These are phyloP conservation scores for Neurospora sp. DNA, from an alignment of 495 filamentous ascomycete genomes.

Conservation along the genomic window DNA sequence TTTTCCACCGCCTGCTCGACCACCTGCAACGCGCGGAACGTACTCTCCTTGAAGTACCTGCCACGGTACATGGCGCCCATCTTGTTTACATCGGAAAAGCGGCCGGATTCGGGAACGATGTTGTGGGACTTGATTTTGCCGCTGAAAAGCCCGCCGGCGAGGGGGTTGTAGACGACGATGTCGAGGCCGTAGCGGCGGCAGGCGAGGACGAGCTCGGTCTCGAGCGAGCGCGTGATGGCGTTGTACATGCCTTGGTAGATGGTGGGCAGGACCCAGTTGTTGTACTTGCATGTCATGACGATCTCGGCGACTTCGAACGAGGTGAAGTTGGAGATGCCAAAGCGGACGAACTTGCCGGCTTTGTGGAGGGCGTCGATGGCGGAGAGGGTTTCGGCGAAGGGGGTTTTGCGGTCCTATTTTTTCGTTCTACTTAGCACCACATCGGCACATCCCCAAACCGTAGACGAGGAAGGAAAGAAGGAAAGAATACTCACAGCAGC, in stretches of 20 bases:
- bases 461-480: no score
- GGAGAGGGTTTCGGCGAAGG: conserved; percentile 70
- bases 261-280: conserved; percentile 62
- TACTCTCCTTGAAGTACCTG: conserved; percentile 72
- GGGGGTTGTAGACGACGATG: conserved; percentile 85
- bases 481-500: conserved; percentile 38
- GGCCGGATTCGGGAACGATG: conserved; percentile 51
- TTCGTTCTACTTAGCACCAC: no score
- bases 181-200: conserved; percentile 81
- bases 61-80: conserved; percentile 59
- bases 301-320: conserved; percentile 89
- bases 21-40: conserved; percentile 63
- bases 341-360: conserved; percentile 73
- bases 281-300: conserved; percentile 68
- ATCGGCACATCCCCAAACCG: no score
- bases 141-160: conserved; percentile 74
- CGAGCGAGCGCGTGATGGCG: conserved; percentile 63
- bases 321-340: conserved; percentile 79
- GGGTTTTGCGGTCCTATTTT: conserved; percentile 54
- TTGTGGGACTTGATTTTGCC: conserved; percentile 70
- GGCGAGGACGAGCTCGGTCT: conserved; percentile 67
- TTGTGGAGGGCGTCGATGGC: conserved; percentile 74
- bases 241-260: conserved; percentile 64
- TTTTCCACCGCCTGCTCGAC: conserved; percentile 67
- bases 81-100: conserved; percentile 47